Evolutionary conservation across 169 alveolate species (phyloP), one percentile per base, ranked within the genome.

Genomic region (Cryptosporidium viatorum): DNA sequence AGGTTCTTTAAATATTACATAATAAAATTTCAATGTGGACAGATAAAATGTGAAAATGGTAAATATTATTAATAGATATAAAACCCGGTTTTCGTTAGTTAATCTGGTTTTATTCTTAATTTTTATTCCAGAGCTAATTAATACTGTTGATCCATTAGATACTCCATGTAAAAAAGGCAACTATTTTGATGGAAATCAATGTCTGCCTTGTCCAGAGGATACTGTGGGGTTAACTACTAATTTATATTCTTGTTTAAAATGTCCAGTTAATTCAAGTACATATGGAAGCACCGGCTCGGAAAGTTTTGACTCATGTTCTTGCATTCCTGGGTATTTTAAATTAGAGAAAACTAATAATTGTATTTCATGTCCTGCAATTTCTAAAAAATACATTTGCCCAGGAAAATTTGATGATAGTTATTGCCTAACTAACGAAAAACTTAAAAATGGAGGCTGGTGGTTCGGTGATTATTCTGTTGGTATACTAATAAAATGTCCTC

Each of bases 391-490:
- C 21, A 12, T 65, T 35, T 80, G 89, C 45, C 89, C 89, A 8
- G 89, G 89, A 23, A 59, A 59, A 21, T 18, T 62, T 37, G 67
- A 26, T 62, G 8, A 14, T 0, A 23, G 41, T 41, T 59, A 41
- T 41, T 80, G 74, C n/a, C 23, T 18, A 9, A 80, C 37, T 9
- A 39, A 80, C 37, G 51, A n/a, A 62, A 59, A 26, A 10, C 62
- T 52, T 23, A 29, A 52, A 37, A 35, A 37, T 58, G 89, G 75
- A 9, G 89, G 89, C 0, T 80, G 89, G 89, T 80, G 89, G 89
- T 16, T 39, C 69, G 21, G 45, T 9, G 39, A 48, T n/a, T 0
- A 18, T 37, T 39, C 33, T 14, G 18, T 51, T 3, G 89, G 89
- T 18, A 80, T 80, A 80, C 2, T 62, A n/a, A 59, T 62, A 12